Evolutionary conservation across 1,284 basidiomycete genomes (phyloP).

Genomic region (Sanguinoderma infundibulare): DNA sequence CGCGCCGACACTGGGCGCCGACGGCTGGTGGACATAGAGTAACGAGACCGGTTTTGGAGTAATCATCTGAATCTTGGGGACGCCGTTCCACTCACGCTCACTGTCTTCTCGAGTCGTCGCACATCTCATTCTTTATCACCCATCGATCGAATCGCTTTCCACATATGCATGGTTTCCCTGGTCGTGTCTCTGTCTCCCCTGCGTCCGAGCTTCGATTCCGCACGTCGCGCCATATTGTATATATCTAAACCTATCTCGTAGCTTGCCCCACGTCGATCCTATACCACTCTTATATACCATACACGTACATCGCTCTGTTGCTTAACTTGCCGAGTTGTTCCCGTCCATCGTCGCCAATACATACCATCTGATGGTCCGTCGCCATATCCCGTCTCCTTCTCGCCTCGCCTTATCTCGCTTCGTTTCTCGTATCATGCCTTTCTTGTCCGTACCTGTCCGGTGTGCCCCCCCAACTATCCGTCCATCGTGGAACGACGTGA

Average conservation of each 20-base stretch:
- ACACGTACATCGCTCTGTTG: conserved; percentile 18
- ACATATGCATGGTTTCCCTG: conserved; percentile 23
- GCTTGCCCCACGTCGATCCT: conserved; percentile 14
- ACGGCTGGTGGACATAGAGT: conserved; percentile 75
- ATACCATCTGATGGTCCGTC: background rate
- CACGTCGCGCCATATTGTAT: conserved; percentile 14
- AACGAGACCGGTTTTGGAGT: background rate
- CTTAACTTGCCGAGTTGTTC: background rate
- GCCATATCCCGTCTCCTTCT: background rate
- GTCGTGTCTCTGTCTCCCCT: background rate
- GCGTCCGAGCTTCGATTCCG: background rate
- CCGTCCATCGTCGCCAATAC: background rate
- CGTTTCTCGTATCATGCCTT: too few species aligned
- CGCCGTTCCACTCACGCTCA: background rate
- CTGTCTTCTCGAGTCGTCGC: conserved; percentile 3
- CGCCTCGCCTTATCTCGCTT: background rate
- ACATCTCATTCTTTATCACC: conserved; percentile 1
- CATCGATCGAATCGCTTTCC: conserved; percentile 25
- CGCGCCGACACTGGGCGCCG: conserved; percentile 67
- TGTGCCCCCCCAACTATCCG: too few species aligned
- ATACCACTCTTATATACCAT: conserved; percentile 26
- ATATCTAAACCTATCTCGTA: conserved; percentile 22
- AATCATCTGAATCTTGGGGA: conserved; percentile 2
- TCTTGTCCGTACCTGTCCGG: too few species aligned
- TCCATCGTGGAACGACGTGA: background rate